A percentile compares a stretch with the other conserved stretches of the same genome.
Conservation (phyloP, 495 filamentous ascomycete species). For the Trichocladium antarcticum region DNA sequence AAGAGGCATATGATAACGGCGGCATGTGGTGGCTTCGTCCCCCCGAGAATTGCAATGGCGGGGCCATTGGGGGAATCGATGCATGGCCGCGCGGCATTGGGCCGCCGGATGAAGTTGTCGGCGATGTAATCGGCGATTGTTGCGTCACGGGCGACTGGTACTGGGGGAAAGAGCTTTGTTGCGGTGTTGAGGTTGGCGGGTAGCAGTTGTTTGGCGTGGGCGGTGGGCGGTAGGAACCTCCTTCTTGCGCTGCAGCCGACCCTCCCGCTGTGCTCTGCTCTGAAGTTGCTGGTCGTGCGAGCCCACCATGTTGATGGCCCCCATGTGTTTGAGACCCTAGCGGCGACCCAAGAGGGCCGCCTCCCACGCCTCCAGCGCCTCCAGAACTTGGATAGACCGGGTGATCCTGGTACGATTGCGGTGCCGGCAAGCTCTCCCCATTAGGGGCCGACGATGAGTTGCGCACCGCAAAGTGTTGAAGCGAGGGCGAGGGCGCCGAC, state of each 20-base stretch:
- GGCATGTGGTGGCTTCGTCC: slow-evolving; percentile 19
- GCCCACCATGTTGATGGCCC: slow-evolving; percentile 15
- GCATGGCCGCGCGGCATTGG: slow-evolving; percentile 25
- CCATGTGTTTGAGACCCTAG: slow-evolving; percentile 18
- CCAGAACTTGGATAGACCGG: slow-evolving; percentile 23
- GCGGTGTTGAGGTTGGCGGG: slow-evolving; percentile 52
- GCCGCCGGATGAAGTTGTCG: slow-evolving; percentile 8
- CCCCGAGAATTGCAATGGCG: slow-evolving; percentile 18
- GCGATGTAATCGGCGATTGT: slow-evolving; percentile 14
- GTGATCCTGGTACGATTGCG: slow-evolving; percentile 26
- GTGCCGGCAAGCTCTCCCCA: slow-evolving; percentile 15
- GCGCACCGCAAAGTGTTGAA: slow-evolving; percentile 19
- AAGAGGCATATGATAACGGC: slow-evolving; percentile 4
- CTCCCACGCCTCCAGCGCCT: slow-evolving; percentile 10
- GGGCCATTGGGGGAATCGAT: slow-evolving; percentile 35
- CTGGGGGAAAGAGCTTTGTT: slow-evolving; percentile 46
- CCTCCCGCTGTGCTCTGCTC: slow-evolving; percentile 6
- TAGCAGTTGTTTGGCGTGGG: slow-evolving; percentile 46
- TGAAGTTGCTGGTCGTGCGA: slow-evolving; percentile 26
- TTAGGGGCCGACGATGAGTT: slow-evolving; percentile 26
- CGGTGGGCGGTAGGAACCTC: slow-evolving; percentile 48
- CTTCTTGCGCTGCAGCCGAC: slow-evolving; percentile 2
- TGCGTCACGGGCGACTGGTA: slow-evolving; percentile 36
- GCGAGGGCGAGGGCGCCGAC: slow-evolving; percentile 10
- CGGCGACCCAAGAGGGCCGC: slow-evolving; percentile 14